Percentiles rank a stretch among this genome's conserved stretches.
These are phyloP conservation scores for Leccinum angustisporum DNA, from an alignment of 1,284 basidiomycete genomes.

Conservation along the genomic window DNA sequence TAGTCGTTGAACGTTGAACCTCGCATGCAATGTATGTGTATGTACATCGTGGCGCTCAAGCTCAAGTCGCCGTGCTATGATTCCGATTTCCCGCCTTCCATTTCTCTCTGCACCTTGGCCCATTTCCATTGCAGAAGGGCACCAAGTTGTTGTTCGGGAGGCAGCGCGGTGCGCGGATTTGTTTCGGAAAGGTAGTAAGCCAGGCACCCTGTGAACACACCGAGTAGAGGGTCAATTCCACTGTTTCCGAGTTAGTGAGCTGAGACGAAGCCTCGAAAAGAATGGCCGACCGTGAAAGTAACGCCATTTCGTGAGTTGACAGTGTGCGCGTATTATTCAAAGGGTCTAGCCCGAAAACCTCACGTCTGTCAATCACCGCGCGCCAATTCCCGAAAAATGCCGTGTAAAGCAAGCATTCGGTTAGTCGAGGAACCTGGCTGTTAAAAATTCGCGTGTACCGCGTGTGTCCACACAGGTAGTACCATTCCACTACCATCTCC, in stretches of 20 bases:
- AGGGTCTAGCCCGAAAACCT: too few species aligned
- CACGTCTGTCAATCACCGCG: slow-evolving; percentile 13
- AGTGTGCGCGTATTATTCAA: slow-evolving; percentile 3
- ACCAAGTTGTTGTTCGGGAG: slow-evolving; percentile 61
- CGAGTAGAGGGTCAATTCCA: slow-evolving; percentile 70
- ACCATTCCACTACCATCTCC: slow-evolving; percentile 3
- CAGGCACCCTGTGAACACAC: slow-evolving; percentile 78
- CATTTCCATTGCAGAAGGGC: slow-evolving; percentile 74
- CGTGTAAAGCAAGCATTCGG: slow-evolving; percentile 30
- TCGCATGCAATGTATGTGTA: not conserved
- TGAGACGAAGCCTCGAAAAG: not conserved
- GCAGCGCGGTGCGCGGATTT: slow-evolving; percentile 75
- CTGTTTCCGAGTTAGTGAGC: slow-evolving; percentile 36
- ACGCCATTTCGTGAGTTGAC: slow-evolving; percentile 25
- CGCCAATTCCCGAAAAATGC: slow-evolving; percentile 25
- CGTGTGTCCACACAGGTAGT: slow-evolving; percentile 4
- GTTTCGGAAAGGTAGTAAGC: slow-evolving; percentile 85
- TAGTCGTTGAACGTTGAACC: not conserved
- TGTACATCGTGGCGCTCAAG: not conserved
- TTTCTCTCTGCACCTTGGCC: slow-evolving; percentile 34
- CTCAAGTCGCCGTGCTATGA: not conserved
- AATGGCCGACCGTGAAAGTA: slow-evolving; percentile 53
- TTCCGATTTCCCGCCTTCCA: slow-evolving; percentile 9
- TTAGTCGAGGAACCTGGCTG: slow-evolving; percentile 16
- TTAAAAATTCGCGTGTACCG: slow-evolving; percentile 28